Base-by-base conservation (phyloP, 2,329 filamentous ascomycete species). In the Cryphonectria parasitica region DNA sequence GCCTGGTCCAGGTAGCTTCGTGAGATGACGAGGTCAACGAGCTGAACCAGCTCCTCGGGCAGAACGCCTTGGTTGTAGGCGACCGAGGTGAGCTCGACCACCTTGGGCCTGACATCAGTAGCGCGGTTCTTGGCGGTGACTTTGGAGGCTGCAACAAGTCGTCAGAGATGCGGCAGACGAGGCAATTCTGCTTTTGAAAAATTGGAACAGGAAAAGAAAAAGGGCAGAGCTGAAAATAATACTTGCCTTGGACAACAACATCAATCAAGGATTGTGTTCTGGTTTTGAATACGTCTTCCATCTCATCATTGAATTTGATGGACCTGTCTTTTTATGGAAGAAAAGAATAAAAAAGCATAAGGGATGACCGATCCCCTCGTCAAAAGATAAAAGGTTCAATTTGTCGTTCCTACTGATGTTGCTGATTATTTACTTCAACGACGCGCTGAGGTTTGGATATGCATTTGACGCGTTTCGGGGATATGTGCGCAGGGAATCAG, bases 1-100 rank as follows among this genome's bases (percentile, higher is more conserved):
- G 89, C 89, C 79, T 96, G 94, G 78, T 96, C 93, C 31, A 97
- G 86, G 74, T 90, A 83, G 74, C 85, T 92, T 63, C 89, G 89
- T 31, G 84, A 83, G 28, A 90, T 90, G 74, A 93, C 80, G 69
- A 95, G 83, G 70, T 90, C 86, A 74, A 96, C 81, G 43, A 97
- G 83, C 67, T 86, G 83, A 68, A 84, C 82, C 64, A 97, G 84
- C 39, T 87, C 84, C 54, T 85, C 82, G 8, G 87, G 83, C 56
- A 89, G 82, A 67, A 96, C 84, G 10, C 94, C 94, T 70, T 86
- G 83, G 72, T 91, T 89, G 79, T 92, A 93, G 15, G 89, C 88
- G 74, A 88, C 82, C 6, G 87, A 86, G 63, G 87, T 84, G 69
- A 94, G 84, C 36, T 82, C 86, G 77, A 93, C 89, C 64, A 93